Base-by-base conservation (phyloP, 305 asterid species). In the Striga hermonthica region DNA sequence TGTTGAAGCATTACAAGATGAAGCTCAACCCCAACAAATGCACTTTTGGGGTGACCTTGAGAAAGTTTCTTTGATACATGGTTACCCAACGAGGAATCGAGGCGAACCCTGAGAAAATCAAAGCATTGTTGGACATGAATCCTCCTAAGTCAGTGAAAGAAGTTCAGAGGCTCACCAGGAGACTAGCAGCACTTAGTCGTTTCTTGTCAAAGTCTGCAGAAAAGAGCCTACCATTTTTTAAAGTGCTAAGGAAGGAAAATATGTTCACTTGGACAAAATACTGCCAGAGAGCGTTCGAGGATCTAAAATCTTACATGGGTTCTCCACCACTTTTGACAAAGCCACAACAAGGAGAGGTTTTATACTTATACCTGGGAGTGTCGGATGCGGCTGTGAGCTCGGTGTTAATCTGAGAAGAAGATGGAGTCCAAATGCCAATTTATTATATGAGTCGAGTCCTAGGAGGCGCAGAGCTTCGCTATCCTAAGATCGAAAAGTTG, bases 141-240 rank as follows among this genome's bases (percentile, higher is more conserved):
- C 57, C 9, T 50, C 57, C 28, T 4, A 22, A 50, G 9, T 12
- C 8, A 15, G 57, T 50, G 16, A 13, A 13, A 13, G 57, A 15
- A 50, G 57, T 44, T 44, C 50, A 44, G 12, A 44, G 50, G 12
- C 50, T 44, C 50, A 8, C 50, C n/a, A n/a, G n/a, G n/a, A n/a
- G n/a, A n/a, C n/a, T n/a, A n/a, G 34, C 57, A 3, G 34, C 57
- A 7, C 57, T 50, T 50, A 50, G 34, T 15, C 57, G 15, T 1
- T 50, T 50, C 15, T 15, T 50, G 9, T 50, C 34, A 8, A 50
- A 50, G 31, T 50, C 34, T 1, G 3, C 53, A 9, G 13, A 47
- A 14, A 47, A 47, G 13, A 9, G 53, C 12, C 13, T 47, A 11
- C 13, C 13, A 1, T 47, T 9, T 3, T 47, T 47, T 4, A 47